Evolutionary conservation across 2,329 filamentous ascomycete species (phyloP).

Genomic region (Ascomycota sp.): DNA sequence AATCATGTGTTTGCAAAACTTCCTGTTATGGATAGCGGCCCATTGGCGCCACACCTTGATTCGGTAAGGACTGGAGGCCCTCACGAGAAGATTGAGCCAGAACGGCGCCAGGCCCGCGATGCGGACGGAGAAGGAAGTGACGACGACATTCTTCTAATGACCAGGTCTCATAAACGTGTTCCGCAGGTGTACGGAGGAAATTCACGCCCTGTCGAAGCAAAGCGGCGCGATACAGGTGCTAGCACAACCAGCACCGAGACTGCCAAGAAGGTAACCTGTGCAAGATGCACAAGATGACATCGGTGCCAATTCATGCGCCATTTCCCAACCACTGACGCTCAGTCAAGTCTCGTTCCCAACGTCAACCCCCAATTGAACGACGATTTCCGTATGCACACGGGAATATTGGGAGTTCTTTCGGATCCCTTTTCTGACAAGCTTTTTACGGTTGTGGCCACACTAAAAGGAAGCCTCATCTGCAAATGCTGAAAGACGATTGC

Average conservation of each 20-base stretch:
- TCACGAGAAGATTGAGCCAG: neutral
- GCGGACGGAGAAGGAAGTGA: slow-evolving; percentile 30
- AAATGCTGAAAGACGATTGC: no score
- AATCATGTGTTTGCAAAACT: slow-evolving; percentile 16
- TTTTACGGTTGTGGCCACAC: no score
- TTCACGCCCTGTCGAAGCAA: slow-evolving; percentile 15
- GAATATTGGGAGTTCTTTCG: no score
- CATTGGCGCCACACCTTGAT: slow-evolving; percentile 11
- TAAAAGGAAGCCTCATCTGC: no score
- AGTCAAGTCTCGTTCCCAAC: no score
- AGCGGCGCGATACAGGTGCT: slow-evolving; percentile 37
- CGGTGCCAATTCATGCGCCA: neutral
- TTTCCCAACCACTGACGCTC: no score
- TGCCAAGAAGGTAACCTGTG: slow-evolving; percentile 32
- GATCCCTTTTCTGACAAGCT: no score
- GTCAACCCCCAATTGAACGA: no score
- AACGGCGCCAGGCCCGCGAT: slow-evolving; percentile 15
- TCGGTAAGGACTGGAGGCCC: slow-evolving; percentile 2
- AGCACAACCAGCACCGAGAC: slow-evolving; percentile 43
- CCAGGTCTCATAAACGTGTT: slow-evolving; percentile 26
- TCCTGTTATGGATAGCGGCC: slow-evolving; percentile 12
- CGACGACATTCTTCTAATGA: slow-evolving; percentile 33
- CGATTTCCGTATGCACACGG: no score
- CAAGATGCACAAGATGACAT: slow-evolving; percentile 11
- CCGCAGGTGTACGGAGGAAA: slow-evolving; percentile 4